Base-by-base conservation (phyloP, 106 monocot genomes). In the Acorus gramineus region DNA sequence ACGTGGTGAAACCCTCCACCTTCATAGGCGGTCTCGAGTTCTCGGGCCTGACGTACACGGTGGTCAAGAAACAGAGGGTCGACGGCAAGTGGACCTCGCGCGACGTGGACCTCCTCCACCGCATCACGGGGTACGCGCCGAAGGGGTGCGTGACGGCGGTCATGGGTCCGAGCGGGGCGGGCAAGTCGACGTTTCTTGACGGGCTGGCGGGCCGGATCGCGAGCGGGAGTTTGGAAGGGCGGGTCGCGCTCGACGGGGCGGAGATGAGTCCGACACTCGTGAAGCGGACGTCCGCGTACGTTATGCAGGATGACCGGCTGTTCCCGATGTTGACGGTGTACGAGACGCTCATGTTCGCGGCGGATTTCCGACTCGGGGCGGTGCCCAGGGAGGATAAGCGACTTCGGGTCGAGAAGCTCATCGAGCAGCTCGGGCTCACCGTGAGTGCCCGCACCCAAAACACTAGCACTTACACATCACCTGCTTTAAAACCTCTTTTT, bases 301-400 rank as follows among this genome's bases (percentile, higher is more conserved):
- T 81, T 59, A 81, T 81, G 81, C 81, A 81, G 72, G 81, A 81
- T 56, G 81, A 81, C 64, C 66, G 76, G 42, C 68, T 81, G 53
- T 81, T 81, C 62, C 81, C 81, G 6, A 81, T 81, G 81, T 76
- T 81, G 47, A 76, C 76, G 14, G 81, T 81, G 44, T 72, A 76
- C 64, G 81, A 81, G 64, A 81, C 81, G 5, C 68, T 81, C 63
- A 81, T 76, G 81, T 81, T 76, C 61, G 76, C 81, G 5, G 76
- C 76, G 12, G 76, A 76, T 50, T 76, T 81, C 71, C 76, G 81
- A 3, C 64, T 81, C 14, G 76, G 76, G 50, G 69, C 76, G 44
- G 59, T 73, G 42, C 60, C 76, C 11, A 12, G 60, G 3, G 48
- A 55, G 0, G 64, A 81, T 11, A 81, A 81, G 81, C 46, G 56